Percentiles rank a stretch among this genome's conserved stretches.
phyloP scores from a whole-genome alignment of 192 early-diverging fungal species.

The Entomortierella chlamydospora region DNA sequence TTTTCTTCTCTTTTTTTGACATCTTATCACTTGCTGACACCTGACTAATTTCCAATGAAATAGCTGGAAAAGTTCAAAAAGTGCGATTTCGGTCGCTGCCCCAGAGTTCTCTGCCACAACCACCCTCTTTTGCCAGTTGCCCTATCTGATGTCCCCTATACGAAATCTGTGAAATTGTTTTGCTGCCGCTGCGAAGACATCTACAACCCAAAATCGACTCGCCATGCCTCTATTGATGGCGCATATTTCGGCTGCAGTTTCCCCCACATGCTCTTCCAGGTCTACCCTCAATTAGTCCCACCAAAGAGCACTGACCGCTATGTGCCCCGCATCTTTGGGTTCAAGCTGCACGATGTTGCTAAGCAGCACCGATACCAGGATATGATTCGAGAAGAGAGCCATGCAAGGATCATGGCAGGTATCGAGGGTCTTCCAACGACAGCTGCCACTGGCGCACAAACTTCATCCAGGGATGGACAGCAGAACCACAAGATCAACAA shows the following conservation, averaged over 20 bases:
- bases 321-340: slow-evolving; percentile 98
- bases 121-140: slow-evolving; percentile 93
- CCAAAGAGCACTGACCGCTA: slow-evolving; percentile 84
- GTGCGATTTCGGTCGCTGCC: slow-evolving; percentile 96
- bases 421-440: slow-evolving; percentile 46
- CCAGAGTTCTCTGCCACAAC: slow-evolving; percentile 91
- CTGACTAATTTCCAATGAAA: too few species aligned
- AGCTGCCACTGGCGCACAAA: slow-evolving; percentile 14
- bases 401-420: slow-evolving; percentile 59
- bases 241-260: slow-evolving; percentile 97
- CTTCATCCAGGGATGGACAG: slow-evolving; percentile 18
- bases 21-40: too few species aligned
- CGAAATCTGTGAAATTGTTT: slow-evolving; percentile 92
- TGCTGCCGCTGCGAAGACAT: slow-evolving; percentile 97
- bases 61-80: slow-evolving; percentile 93
- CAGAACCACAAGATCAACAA: slow-evolving; percentile 26
- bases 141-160: slow-evolving; percentile 85
- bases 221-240: slow-evolving; percentile 90
- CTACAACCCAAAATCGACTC: slow-evolving; percentile 90
- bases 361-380: slow-evolving; percentile 94
- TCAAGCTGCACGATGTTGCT: slow-evolving; percentile 90
- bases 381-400: slow-evolving; percentile 78
- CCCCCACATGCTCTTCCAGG: slow-evolving; percentile 96
- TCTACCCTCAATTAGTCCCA: slow-evolving; percentile 86
- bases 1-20: background rate